phyloP scores from a whole-genome alignment of 805 yeast species.

The Candida endomychidarum region DNA sequence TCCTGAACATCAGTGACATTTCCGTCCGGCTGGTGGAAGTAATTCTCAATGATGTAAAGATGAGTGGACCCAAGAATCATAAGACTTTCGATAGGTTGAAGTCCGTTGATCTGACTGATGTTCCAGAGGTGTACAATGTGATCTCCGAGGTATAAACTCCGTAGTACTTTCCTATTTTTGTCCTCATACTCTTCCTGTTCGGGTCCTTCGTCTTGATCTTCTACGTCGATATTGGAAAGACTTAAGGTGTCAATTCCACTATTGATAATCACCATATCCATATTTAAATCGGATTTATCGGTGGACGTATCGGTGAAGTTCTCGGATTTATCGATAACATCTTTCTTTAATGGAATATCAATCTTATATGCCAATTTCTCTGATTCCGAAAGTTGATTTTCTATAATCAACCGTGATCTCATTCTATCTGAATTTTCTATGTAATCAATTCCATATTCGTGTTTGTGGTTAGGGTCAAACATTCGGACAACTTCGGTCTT shows the following conservation, averaged over 20 bases:
- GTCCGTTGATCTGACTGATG: conserved; percentile 70
- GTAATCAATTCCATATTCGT: conserved; percentile 55
- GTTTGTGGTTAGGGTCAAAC: conserved; percentile 18
- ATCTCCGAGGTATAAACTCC: conserved; percentile 70
- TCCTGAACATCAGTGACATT: conserved; percentile 63
- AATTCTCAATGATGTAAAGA: conserved; percentile 68
- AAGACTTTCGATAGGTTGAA: conserved; percentile 75
- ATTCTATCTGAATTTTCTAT: conserved; percentile 71
- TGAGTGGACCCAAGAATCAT: conserved; percentile 66
- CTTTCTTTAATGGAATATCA: conserved; percentile 35
- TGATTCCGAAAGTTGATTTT: conserved; percentile 46
- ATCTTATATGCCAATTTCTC: conserved; percentile 44
- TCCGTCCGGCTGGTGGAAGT: conserved; percentile 54
- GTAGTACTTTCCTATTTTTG: conserved; percentile 69
- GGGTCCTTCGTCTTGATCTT: conserved; percentile 44
- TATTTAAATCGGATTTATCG: not conserved
- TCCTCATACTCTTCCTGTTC: conserved; percentile 47
- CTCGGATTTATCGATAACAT: conserved; percentile 13
- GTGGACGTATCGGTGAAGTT: too few relatives aligned
- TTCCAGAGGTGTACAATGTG: conserved; percentile 72
- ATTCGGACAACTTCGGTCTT: conserved; percentile 44
- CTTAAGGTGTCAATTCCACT: conserved; percentile 29
- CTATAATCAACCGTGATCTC: conserved; percentile 60
- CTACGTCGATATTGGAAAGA: conserved; percentile 20
- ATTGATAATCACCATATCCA: conserved; percentile 13